Conservation (phyloP, 108 stramenopile species). For the Pseudonitzschia pungens region DNA sequence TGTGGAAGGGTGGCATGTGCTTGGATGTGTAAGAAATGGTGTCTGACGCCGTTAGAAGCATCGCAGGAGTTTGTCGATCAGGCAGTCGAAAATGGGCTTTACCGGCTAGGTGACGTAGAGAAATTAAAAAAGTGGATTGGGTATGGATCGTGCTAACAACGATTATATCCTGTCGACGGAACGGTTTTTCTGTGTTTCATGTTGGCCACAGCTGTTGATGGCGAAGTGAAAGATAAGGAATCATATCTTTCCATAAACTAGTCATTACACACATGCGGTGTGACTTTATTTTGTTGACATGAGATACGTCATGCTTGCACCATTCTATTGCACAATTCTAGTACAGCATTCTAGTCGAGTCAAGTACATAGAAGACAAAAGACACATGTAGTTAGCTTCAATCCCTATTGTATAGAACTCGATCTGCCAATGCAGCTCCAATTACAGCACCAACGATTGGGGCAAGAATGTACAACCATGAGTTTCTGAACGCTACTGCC, state of each 20-base stretch:
- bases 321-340: too few species aligned
- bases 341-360: background rate
- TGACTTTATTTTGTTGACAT: too few species aligned
- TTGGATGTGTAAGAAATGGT: conserved; percentile 48
- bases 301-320: too few species aligned
- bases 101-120: conserved; percentile 42
- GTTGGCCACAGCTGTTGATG: too few species aligned
- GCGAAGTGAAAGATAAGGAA: too few species aligned
- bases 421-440: conserved; percentile 50
- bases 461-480: conserved; percentile 61
- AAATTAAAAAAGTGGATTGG: conserved; percentile 39
- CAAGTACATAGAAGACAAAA: background rate
- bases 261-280: too few species aligned
- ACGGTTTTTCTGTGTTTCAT: too few species aligned
- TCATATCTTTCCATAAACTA: too few species aligned
- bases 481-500: conserved; percentile 48
- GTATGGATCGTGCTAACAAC: conserved; percentile 19
- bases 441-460: conserved; percentile 52
- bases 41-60: conserved; percentile 41
- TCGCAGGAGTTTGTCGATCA: conserved; percentile 42
- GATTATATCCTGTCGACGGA: background rate
- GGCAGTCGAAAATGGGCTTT: conserved; percentile 38
- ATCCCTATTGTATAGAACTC: conserved; percentile 35
- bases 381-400: background rate
- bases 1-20: conserved; percentile 52